These are phyloP conservation scores for Clathrus columnatus DNA, from an alignment of 768 basidiomycete species.

Conservation along the genomic window DNA sequence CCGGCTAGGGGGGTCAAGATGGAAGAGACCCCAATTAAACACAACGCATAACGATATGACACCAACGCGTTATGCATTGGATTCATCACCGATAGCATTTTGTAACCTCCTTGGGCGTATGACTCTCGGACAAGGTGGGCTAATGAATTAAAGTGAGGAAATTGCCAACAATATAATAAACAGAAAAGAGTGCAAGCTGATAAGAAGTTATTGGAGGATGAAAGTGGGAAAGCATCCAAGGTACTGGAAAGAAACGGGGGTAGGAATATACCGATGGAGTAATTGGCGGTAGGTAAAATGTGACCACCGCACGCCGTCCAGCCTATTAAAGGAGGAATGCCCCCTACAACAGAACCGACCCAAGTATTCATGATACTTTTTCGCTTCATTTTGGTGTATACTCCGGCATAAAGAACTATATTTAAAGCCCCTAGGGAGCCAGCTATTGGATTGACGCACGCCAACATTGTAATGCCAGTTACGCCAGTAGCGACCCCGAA, in stretches of 20 bases:
- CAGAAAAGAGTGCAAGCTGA: slow-evolving; percentile 73
- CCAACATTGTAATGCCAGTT: slow-evolving; percentile 70
- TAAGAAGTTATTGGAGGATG: slow-evolving; percentile 58
- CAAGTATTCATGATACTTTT: slow-evolving; percentile 80
- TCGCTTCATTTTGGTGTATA: slow-evolving; percentile 91
- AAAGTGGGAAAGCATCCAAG: slow-evolving; percentile 29
- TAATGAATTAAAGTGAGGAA: slow-evolving; percentile 96
- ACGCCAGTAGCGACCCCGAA: slow-evolving; percentile 75
- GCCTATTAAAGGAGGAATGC: slow-evolving; percentile 90
- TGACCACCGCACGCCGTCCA: slow-evolving; percentile 92
- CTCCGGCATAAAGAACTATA: slow-evolving; percentile 80
- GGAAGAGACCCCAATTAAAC: slow-evolving; percentile 71
- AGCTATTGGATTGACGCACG: slow-evolving; percentile 75
- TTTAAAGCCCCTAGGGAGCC: slow-evolving; percentile 78
- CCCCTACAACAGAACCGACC: slow-evolving; percentile 91
- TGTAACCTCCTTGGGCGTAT: slow-evolving; percentile 90
- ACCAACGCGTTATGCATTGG: slow-evolving; percentile 79
- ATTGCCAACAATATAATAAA: slow-evolving; percentile 94
- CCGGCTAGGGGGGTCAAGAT: slow-evolving; percentile 82
- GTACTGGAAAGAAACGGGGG: slow-evolving; percentile 50
- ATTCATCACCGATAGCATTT: slow-evolving; percentile 79
- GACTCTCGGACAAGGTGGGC: slow-evolving; percentile 77
- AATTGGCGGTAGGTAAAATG: slow-evolving; percentile 53
- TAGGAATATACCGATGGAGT: slow-evolving; percentile 52
- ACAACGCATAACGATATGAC: slow-evolving; percentile 69